Conservation (phyloP, 139 green algal species). For the Picochlorum sp. region DNA sequence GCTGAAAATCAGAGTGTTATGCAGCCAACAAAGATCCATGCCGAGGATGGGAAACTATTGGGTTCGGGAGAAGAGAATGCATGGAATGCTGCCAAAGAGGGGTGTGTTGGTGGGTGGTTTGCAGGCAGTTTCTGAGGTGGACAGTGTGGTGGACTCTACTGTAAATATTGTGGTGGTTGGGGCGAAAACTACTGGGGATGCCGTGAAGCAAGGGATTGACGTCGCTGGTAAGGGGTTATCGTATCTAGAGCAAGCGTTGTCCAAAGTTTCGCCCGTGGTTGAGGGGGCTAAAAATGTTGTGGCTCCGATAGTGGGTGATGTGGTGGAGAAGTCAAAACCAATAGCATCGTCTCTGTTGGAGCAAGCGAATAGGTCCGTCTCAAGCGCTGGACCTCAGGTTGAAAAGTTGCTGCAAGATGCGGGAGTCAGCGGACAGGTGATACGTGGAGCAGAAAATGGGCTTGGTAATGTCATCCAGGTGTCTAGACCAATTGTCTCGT, state of each 20-base stretch:
- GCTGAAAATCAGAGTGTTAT: too few species aligned
- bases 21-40: too few species aligned
- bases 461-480: constrained; percentile 4
- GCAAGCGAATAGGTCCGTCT: neutral
- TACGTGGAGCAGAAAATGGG: neutral
- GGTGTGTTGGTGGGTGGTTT: too few species aligned
- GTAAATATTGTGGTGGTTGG: constrained; percentile 8
- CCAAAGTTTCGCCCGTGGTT: constrained; percentile 41
- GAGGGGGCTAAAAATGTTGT: constrained; percentile 32
- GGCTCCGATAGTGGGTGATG: constrained; percentile 25
- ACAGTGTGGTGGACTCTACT: constrained; percentile 4
- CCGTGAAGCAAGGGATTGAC: constrained; percentile 20
- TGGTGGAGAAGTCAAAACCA: constrained; percentile 10
- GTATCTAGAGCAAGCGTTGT: constrained; percentile 8
- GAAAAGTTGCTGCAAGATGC: neutral
- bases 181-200: constrained; percentile 9
- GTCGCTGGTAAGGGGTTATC: constrained; percentile 6
- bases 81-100: too few species aligned
- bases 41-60: too few species aligned
- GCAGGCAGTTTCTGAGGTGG: too few species aligned
- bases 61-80: too few species aligned
- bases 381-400: neutral
- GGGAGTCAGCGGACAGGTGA: neutral
- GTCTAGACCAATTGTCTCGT: constrained; percentile 36
- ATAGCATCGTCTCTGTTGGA: constrained; percentile 4